These are phyloP conservation scores for Plasmodium gonderi DNA, from an alignment of 169 alveolate genomes.

Conservation along the genomic window DNA sequence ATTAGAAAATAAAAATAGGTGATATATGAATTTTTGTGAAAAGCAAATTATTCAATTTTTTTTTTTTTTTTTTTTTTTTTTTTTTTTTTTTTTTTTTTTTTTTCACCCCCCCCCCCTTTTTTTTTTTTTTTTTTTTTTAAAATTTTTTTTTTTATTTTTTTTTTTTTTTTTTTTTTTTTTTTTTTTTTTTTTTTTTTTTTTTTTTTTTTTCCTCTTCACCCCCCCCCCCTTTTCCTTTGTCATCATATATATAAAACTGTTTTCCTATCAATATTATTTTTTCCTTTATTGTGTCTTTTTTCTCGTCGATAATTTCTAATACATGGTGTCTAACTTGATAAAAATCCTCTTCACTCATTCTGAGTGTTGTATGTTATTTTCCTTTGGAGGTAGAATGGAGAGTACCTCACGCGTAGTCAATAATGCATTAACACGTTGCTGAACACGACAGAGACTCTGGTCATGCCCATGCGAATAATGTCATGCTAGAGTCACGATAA, in stretches of 20 bases:
- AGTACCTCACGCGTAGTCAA: not conserved
- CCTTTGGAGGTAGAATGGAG: not conserved
- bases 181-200: too few species aligned
- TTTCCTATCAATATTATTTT: too few species aligned
- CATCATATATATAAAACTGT: too few species aligned
- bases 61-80: not conserved
- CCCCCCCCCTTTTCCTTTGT: too few species aligned
- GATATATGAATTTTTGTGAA: too few species aligned
- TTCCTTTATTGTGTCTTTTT: not conserved
- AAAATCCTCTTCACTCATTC: conserved; percentile 49
- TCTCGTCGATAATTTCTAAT: not conserved
- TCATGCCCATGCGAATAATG: too few species aligned
- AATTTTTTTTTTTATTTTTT: too few species aligned
- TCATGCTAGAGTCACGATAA: too few species aligned
- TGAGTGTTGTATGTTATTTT: not conserved
- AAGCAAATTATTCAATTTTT: too few species aligned
- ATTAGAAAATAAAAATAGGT: not conserved
- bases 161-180: too few species aligned
- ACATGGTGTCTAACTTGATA: conserved; percentile 10
- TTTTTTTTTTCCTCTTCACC: too few species aligned
- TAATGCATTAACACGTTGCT: not conserved
- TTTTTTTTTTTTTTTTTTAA: not conserved
- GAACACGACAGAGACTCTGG: not conserved
- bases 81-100: not conserved
- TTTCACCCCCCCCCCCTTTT: not conserved